A percentile compares a stretch with the other conserved stretches of the same genome.
Evolutionary conservation across 352 stramenopile species (phyloP).

Genomic region (Globisporangium alternatum): DNA sequence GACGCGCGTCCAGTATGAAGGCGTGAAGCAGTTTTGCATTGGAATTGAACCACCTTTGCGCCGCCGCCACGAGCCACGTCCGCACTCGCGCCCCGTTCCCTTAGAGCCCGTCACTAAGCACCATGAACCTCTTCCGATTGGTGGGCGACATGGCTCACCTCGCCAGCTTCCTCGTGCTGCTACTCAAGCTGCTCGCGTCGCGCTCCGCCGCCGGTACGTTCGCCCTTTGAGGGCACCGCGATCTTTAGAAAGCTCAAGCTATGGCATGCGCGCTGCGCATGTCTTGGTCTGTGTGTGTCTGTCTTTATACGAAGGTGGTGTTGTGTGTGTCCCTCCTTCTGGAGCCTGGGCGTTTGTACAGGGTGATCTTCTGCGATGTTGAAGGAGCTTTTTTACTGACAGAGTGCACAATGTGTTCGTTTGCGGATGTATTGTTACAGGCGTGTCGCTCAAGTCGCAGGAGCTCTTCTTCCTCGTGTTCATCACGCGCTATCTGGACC

Average conservation of each 20-base stretch:
- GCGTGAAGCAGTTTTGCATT: not conserved
- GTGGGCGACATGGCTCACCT: slow-evolving; percentile 99
- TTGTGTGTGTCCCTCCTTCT: not conserved
- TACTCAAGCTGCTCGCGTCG: slow-evolving; percentile 93
- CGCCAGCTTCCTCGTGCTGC: slow-evolving; percentile 97
- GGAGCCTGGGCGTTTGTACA: not conserved
- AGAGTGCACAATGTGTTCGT: not conserved
- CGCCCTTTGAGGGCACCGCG: not conserved
- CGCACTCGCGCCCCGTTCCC: not conserved
- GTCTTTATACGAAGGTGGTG: not conserved
- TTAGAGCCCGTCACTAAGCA: not conserved
- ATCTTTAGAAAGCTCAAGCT: not conserved
- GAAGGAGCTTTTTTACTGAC: not conserved
- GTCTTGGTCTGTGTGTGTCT: not conserved
- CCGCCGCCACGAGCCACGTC: not conserved
- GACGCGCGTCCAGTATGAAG: slow-evolving; percentile 4
- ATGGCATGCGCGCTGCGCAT: not conserved
- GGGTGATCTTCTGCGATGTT: not conserved
- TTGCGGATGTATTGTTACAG: slow-evolving; percentile 32
- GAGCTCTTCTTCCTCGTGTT: slow-evolving; percentile 99
- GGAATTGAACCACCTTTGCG: slow-evolving; percentile 4
- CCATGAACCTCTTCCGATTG: slow-evolving; percentile 97
- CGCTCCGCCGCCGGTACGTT: slow-evolving; percentile 69
- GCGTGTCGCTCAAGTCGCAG: slow-evolving; percentile 98
- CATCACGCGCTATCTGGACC: slow-evolving; percentile 97